Base-by-base conservation (phyloP, 305 asterid species). In the Petunia hybrid region DNA sequence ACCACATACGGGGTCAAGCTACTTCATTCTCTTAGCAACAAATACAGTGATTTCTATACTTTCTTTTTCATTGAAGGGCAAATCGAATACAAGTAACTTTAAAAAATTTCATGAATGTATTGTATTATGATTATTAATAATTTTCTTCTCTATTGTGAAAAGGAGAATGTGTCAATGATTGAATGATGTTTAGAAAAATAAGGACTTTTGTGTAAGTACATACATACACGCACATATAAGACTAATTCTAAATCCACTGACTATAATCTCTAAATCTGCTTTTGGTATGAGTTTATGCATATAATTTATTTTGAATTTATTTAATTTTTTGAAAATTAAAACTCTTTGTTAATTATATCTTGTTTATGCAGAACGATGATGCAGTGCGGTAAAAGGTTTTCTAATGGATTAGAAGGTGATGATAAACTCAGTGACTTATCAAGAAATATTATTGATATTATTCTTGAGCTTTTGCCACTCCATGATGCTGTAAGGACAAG, bases 401-500 rank as follows among this genome's bases (percentile, higher is more conserved):
- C 38, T n/a, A 7, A 16, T 60, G 65, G 13, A 22, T 38, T 60
- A 12, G 39, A 60, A 22, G 65, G 3, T 16, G 76, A 68, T 3
- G 79, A 74, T 74, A 53, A 10, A 51, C 62, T 73, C 1, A 51
- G 43, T 51, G 9, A 73, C 43, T 0, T 79, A 53, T 76, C 76
- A 64, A 46, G 8, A 55, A 74, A 38, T 67, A 14, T 79, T 13
- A 22, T 65, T 3, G 76, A 79, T 8, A 31, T 35, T 48, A 79
- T 79, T 7, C 43, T 79, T 45, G 76, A 51, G 8, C 16, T 36
- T 40, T 3, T 65, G 51, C 82, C 76, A 5, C 14, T 38, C 41
- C 7, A 43, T 48, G 82, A 79, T 79, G 77, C 82, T 2, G 77
- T 64, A 53, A 66, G 67, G 39, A 55, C 57, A 22, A 80, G 68